phyloP scores from a whole-genome alignment of 176 grass and related monocot species.

The Aegilops sharonensis region DNA sequence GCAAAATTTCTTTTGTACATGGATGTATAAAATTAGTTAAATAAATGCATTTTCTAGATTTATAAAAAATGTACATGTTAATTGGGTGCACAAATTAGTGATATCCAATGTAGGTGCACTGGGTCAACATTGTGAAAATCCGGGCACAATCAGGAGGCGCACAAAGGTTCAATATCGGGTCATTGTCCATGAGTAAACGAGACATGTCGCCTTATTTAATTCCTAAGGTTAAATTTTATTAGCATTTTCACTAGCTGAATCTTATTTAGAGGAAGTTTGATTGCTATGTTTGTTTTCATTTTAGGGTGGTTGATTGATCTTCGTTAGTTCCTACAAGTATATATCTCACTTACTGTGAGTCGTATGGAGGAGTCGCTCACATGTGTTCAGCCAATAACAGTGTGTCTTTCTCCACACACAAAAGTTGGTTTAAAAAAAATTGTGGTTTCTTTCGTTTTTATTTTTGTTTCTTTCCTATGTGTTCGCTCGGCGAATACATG shows the following conservation, averaged over 20 bases:
- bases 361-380: background rate
- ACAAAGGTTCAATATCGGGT: background rate
- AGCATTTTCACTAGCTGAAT: background rate
- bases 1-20: too few species aligned
- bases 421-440: background rate
- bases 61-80: too few species aligned
- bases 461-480: background rate
- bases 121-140: too few species aligned
- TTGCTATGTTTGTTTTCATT: background rate
- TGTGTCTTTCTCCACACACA: background rate
- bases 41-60: too few species aligned
- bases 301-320: background rate
- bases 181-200: background rate
- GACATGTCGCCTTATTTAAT: background rate
- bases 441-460: background rate
- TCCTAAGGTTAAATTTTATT: background rate
- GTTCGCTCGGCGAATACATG: background rate
- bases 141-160: background rate
- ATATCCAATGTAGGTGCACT: too few species aligned
- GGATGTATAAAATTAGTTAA: too few species aligned
- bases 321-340: background rate
- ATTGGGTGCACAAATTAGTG: too few species aligned
- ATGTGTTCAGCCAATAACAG: background rate
- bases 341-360: background rate
- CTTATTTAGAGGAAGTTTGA: background rate